Evolutionary conservation across 345 rosid genomes (phyloP).

Genomic region (Kandelia obovata): DNA sequence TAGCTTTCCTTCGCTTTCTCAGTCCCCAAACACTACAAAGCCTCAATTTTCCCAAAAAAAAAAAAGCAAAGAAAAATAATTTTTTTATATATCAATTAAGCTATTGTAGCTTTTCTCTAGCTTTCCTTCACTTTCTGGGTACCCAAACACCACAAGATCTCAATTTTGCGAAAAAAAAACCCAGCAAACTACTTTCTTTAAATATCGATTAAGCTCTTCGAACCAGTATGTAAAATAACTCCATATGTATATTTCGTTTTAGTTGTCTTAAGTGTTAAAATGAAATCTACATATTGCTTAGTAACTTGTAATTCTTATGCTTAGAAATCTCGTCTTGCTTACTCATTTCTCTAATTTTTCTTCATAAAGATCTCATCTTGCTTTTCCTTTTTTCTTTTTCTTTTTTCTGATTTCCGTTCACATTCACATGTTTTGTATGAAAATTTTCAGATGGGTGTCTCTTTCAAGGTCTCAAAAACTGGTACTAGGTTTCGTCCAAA

Average conservation of each 20-base stretch:
- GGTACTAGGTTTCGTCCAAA: slow-evolving; percentile 61
- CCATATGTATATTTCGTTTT: background rate
- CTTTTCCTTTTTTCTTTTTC: background rate
- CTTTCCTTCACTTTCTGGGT: slow-evolving; percentile 6
- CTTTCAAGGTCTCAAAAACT: slow-evolving; percentile 64
- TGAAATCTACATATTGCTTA: too few relatives aligned
- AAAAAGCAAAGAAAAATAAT: background rate
- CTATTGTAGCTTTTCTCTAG: background rate
- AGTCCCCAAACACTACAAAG: slow-evolving; percentile 3
- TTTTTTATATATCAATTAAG: too few relatives aligned
- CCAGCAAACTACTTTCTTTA: background rate
- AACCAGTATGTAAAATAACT: background rate
- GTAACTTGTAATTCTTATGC: background rate
- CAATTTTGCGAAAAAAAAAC: background rate
- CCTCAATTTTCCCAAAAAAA: background rate
- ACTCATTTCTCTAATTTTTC: background rate
- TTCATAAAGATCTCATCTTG: background rate
- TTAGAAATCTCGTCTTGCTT: background rate
- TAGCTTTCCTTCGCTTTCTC: slow-evolving; percentile 6
- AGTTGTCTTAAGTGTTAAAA: background rate
- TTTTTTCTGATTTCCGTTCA: background rate
- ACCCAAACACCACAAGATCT: slow-evolving; percentile 8
- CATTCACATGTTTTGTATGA: background rate
- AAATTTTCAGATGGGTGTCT: slow-evolving; percentile 48
- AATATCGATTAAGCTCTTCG: background rate